Base-by-base conservation (phyloP, 2,329 filamentous ascomycete genomes). In the Gaeumannomyces tritici region DNA sequence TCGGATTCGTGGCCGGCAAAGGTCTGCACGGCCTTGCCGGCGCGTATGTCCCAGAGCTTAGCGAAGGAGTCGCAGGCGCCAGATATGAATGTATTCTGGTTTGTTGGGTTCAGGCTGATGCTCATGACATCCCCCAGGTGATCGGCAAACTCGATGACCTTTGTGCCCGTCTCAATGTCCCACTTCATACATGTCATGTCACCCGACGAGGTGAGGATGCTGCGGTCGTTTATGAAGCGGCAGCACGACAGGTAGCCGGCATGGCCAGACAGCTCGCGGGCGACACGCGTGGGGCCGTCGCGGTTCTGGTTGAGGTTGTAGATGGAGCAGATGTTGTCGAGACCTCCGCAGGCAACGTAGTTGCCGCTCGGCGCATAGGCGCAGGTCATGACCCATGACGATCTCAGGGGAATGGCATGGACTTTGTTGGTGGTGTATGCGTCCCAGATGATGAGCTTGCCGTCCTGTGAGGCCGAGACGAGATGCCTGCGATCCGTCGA, bases 121-220 rank as follows among this genome's bases (percentile, higher is more conserved):
- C 93, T 98, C 95, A 99, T 99, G 69, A 99, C 95, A 73, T 99
- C 95, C 73, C 95, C 95, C 13, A 99, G 83, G 75, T 99, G 95
- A 77, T 99, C 95, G 72, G 95, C 95, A 69, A 98, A 99, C 75
- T 99, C 95, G 72, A 93, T 96, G 55, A 96, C 90, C 80, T 97
- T 97, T 67, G 93, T 91, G 63, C 95, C 95, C 0, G 93, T 96
- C 79, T 99, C 95, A 67, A 99, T 93, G 80, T 99, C 95, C 95
- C 95, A 99, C 73, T 98, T 90, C 89, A 98, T 97, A 76, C 95
- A 99, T 61, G 95, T 99, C 95, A 99, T 99, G 74, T 99, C 95
- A 66, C 95, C 95, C 3, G 95, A 99, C 0, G 95, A 98, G 64
- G 95, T 99, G 67, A 99, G 86, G 72, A 99, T 98, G 73, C 91